Conservation (phyloP, 352 stramenopile species). For the Globisporangium solare region DNA sequence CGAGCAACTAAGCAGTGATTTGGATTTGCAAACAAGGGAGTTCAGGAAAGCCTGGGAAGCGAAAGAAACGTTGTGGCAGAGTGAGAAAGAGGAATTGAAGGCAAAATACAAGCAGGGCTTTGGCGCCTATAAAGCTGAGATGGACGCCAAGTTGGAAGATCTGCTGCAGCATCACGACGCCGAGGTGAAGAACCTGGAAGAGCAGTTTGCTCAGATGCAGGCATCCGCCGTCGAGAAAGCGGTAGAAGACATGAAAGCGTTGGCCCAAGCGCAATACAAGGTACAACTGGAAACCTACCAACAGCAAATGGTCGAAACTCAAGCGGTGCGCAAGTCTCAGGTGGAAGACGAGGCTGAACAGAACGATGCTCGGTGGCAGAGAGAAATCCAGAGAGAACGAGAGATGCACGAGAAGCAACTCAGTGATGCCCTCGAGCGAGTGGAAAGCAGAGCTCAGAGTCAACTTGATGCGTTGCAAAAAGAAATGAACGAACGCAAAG, state of each 20-base stretch:
- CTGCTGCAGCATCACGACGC: background rate
- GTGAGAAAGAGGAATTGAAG: constrained; percentile 7
- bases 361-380: constrained; percentile 28
- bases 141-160: background rate
- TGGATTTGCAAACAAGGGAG: background rate
- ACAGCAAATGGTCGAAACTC: constrained; percentile 2
- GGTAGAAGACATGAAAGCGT: constrained; percentile 1
- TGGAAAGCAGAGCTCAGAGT: constrained; percentile 28
- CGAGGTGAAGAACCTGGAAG: background rate
- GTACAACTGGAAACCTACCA: background rate
- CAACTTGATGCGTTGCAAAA: constrained; percentile 43
- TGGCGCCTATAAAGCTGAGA: constrained; percentile 1
- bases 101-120: background rate
- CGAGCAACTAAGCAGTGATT: constrained; percentile 2
- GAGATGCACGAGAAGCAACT: constrained; percentile 28
- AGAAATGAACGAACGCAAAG: constrained; percentile 62
- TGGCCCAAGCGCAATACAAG: background rate
- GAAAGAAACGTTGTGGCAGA: background rate
- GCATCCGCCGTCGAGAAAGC: background rate
- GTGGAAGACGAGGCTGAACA: constrained; percentile 25
- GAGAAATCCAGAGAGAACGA: constrained; percentile 25
- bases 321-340: constrained; percentile 14
- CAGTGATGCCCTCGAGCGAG: constrained; percentile 23
- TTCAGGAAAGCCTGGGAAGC: background rate
- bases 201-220: background rate